Percentiles rank a stretch among this genome's conserved stretches.
Conservation (phyloP, 1,139 yeast genomes). For the Candida tropicalis region DNA sequence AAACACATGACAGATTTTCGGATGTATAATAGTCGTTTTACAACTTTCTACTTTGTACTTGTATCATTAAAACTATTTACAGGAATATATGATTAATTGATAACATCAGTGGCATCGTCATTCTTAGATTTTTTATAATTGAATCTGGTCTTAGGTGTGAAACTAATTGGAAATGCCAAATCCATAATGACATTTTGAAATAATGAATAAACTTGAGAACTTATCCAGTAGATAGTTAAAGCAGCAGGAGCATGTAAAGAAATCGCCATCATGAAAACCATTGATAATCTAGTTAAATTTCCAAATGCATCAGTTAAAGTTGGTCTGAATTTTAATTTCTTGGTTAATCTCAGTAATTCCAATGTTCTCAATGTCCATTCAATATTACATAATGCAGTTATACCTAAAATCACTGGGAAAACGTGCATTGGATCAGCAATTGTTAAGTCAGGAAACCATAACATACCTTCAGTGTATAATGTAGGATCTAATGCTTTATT, state of each 20-base stretch:
- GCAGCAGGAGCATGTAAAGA: conserved; percentile 87
- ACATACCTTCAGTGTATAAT: conserved; percentile 55
- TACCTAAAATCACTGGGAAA: conserved; percentile 72
- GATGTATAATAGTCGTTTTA: no score
- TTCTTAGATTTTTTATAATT: conserved; percentile 9
- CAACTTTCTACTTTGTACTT: no score
- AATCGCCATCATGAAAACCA: conserved; percentile 79
- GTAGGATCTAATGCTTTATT: conserved; percentile 57
- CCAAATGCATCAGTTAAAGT: conserved; percentile 62
- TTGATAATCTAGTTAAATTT: conserved; percentile 71
- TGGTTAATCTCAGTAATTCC: conserved; percentile 45
- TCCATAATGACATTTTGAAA: conserved; percentile 77
- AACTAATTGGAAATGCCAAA: conserved; percentile 59
- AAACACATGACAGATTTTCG: no score
- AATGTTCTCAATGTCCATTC: conserved; percentile 73
- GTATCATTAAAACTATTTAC: conserved; percentile 1
- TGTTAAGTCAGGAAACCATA: conserved; percentile 65
- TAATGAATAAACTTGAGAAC: conserved; percentile 77
- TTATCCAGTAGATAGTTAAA: conserved; percentile 80
- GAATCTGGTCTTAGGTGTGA: conserved; percentile 44
- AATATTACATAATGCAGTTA: conserved; percentile 70
- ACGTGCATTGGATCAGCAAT: conserved; percentile 62
- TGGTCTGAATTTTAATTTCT: conserved; percentile 50
- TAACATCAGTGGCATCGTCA: conserved; percentile 3
- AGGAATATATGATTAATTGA: not conserved